phyloP scores from a whole-genome alignment of 345 rosid species.

The Pistacia integerrima region DNA sequence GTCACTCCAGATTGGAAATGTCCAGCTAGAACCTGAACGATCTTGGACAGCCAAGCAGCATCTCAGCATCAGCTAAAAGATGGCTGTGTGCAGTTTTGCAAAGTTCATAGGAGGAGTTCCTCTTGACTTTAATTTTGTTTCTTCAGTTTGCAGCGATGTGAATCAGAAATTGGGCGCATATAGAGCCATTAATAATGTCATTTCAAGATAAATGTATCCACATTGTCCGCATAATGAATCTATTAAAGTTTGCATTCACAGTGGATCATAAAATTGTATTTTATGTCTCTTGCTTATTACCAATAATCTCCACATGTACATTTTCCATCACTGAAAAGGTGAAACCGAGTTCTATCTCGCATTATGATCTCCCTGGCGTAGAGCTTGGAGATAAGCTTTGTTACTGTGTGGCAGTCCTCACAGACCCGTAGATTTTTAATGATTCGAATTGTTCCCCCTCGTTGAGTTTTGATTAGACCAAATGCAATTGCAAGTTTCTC shows the following conservation, averaged over 20 bases:
- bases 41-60: slow-evolving; percentile 88
- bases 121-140: neutral
- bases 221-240: slow-evolving; percentile 2
- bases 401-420: slow-evolving; percentile 59
- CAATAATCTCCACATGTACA: slow-evolving; percentile 64
- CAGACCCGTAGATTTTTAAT: slow-evolving; percentile 68
- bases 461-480: slow-evolving; percentile 57
- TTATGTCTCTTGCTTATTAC: slow-evolving; percentile 32
- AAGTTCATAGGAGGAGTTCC: slow-evolving; percentile 12
- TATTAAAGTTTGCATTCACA: neutral
- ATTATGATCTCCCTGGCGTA: slow-evolving; percentile 51
- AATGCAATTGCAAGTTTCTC: slow-evolving; percentile 67
- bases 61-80: slow-evolving; percentile 51
- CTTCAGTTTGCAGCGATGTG: slow-evolving; percentile 4
- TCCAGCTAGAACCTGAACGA: slow-evolving; percentile 71
- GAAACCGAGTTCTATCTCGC: slow-evolving; percentile 68
- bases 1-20: slow-evolving; percentile 65
- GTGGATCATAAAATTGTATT: neutral
- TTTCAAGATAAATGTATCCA: slow-evolving; percentile 5
- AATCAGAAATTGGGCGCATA: slow-evolving; percentile 15
- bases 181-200: slow-evolving; percentile 2
- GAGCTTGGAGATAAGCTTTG: slow-evolving; percentile 58
- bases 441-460: slow-evolving; percentile 44
- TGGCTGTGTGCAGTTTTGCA: slow-evolving; percentile 7
- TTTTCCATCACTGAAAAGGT: slow-evolving; percentile 50